phyloP scores from a whole-genome alignment of 2,329 filamentous ascomycete species.

The Cladophialophora yegresii region DNA sequence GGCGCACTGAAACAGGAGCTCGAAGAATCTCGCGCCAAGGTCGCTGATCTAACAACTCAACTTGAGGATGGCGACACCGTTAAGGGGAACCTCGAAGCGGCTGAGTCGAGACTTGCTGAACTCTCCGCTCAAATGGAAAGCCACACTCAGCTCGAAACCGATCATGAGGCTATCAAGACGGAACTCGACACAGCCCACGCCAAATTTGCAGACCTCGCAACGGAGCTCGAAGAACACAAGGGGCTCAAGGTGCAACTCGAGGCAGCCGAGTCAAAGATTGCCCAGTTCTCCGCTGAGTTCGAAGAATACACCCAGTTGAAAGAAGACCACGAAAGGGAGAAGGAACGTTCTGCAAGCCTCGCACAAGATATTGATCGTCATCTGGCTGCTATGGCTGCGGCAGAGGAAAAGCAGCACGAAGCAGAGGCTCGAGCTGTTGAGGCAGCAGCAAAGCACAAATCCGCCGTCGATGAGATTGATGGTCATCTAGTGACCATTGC shows the following conservation, averaged over 20 bases:
- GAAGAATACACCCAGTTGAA: constrained; percentile 19
- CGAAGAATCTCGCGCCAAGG: constrained; percentile 15
- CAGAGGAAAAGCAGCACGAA: constrained; percentile 15
- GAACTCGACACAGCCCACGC: constrained; percentile 20
- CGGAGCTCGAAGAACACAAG: constrained; percentile 16
- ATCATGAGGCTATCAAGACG: constrained; percentile 12
- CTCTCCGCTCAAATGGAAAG: constrained; percentile 20
- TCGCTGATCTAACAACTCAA: constrained; percentile 17
- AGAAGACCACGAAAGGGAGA: constrained; percentile 4
- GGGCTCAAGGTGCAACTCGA: constrained; percentile 13
- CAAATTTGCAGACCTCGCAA: constrained; percentile 16
- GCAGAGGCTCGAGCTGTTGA: constrained; percentile 9
- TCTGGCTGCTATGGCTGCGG: constrained; percentile 10
- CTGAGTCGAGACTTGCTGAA: constrained; percentile 19
- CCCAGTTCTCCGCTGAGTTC: constrained; percentile 21
- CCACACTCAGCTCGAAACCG: constrained; percentile 13
- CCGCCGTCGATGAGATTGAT: constrained; percentile 2
- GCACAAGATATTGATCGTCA: constrained; percentile 15
- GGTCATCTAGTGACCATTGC: neutral
- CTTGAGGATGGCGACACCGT: constrained; percentile 12
- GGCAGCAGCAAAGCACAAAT: constrained; percentile 9
- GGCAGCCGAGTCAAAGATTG: constrained; percentile 20
- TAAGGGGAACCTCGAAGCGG: constrained; percentile 16
- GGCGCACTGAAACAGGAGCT: constrained; percentile 16
- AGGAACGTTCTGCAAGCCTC: constrained; percentile 13